These are phyloP conservation scores for Pseudogymnoascus sp. DNA, from an alignment of 2,329 filamentous ascomycete genomes.

Conservation along the genomic window DNA sequence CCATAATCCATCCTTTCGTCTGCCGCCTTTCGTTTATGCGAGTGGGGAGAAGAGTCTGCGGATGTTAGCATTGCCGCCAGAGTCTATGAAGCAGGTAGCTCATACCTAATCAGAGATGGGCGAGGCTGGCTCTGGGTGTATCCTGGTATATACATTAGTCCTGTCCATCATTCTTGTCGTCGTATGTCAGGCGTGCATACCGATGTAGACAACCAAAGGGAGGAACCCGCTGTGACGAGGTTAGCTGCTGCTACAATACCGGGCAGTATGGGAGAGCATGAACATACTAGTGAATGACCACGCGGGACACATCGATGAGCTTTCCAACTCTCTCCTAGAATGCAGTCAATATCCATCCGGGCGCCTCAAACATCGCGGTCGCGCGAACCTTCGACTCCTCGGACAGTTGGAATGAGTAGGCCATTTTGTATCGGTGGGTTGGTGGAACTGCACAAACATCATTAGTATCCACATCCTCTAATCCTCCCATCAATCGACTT, in stretches of 20 bases:
- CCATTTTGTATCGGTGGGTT: conserved; percentile 6
- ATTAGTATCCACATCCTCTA: conserved; percentile 5
- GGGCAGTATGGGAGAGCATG: background rate
- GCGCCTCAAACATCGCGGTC: background rate
- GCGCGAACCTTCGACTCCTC: conserved; percentile 85
- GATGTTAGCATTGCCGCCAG: background rate
- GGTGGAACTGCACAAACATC: conserved; percentile 12
- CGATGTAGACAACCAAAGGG: conserved; percentile 92
- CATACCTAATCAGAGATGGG: conserved; percentile 66
- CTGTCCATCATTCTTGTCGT: conserved; percentile 15
- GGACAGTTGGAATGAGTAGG: conserved; percentile 50
- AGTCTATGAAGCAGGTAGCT: background rate
- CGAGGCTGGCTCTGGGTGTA: conserved; percentile 91
- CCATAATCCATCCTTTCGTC: background rate
- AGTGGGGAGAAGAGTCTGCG: conserved; percentile 55
- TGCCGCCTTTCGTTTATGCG: conserved; percentile 36
- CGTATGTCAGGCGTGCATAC: conserved; percentile 39
- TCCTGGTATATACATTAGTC: conserved; percentile 40
- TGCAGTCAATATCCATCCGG: conserved; percentile 16
- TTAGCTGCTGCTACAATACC: conserved; percentile 27
- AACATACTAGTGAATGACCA: conserved; percentile 89
- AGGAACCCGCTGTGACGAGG: conserved; percentile 69
- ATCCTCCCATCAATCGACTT: background rate
- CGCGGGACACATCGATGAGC: conserved; percentile 87
- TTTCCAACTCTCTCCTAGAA: conserved; percentile 90